Conservation (phyloP, 352 stramenopile genomes). For the Pythium dissotocum region DNA sequence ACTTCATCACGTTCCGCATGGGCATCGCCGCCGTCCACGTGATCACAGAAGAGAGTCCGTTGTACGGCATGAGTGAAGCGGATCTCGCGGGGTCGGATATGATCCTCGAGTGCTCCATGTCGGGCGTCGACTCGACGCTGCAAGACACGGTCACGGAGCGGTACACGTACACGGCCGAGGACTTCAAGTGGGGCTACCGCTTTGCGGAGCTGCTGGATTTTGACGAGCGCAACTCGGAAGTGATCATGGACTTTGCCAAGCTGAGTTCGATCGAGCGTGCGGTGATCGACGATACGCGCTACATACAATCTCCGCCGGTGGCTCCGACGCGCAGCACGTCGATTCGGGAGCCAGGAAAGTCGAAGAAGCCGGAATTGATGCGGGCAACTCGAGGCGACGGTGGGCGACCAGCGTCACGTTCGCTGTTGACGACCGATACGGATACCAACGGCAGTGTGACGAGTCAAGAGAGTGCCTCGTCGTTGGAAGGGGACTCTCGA, state of each 20-base stretch:
- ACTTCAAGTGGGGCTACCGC: slow-evolving; percentile 69
- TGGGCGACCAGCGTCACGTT: neutral
- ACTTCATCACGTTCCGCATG: slow-evolving; percentile 88
- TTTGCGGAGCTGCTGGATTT: slow-evolving; percentile 79
- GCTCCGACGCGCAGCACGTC: slow-evolving; percentile 15
- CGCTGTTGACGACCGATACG: neutral
- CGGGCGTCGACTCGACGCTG: slow-evolving; percentile 79
- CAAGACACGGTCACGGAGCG: slow-evolving; percentile 82
- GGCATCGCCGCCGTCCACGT: slow-evolving; percentile 78
- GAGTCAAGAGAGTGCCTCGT: slow-evolving; percentile 22
- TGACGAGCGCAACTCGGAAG: slow-evolving; percentile 56
- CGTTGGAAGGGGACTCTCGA: slow-evolving; percentile 3
- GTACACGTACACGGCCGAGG: slow-evolving; percentile 70
- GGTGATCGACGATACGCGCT: slow-evolving; percentile 49
- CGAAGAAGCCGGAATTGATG: slow-evolving; percentile 22
- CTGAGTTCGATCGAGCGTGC: slow-evolving; percentile 60
- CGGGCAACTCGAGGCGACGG: slow-evolving; percentile 4
- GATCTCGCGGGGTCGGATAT: slow-evolving; percentile 69
- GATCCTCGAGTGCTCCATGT: slow-evolving; percentile 76
- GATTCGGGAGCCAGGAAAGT: slow-evolving; percentile 15
- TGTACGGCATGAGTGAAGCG: slow-evolving; percentile 60
- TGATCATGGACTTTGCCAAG: slow-evolving; percentile 83
- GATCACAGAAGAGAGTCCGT: slow-evolving; percentile 66
- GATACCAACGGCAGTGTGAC: slow-evolving; percentile 13
- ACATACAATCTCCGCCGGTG: slow-evolving; percentile 34